These are phyloP conservation scores for Ustilago nuda DNA, from an alignment of 1,284 basidiomycete species.

Conservation along the genomic window DNA sequence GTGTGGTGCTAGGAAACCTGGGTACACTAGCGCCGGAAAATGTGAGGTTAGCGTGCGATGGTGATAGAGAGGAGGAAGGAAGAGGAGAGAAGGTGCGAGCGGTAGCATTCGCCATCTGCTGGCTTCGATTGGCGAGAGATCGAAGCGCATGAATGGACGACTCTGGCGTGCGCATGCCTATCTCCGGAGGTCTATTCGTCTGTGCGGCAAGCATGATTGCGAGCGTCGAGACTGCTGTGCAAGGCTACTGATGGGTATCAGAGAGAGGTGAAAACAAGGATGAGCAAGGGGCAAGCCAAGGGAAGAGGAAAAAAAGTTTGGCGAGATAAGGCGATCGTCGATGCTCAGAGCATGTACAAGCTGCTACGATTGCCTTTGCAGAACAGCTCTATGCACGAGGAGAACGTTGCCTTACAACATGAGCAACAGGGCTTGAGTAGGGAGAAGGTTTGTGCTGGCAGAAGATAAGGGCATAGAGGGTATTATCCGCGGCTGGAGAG, in stretches of 20 bases:
- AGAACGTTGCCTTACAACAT: neutral
- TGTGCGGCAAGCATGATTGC: conserved; percentile 6
- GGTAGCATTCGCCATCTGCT: neutral
- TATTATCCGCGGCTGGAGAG: neutral
- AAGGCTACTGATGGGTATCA: too few species aligned
- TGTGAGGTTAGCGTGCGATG: neutral
- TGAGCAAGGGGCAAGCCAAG: neutral
- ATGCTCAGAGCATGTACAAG: neutral
- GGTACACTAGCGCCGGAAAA: neutral
- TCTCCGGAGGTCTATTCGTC: conserved; percentile 1
- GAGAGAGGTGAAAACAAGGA: neutral
- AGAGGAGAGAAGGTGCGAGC: conserved; percentile 1
- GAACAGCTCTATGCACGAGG: conserved; percentile 9
- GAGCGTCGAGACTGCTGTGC: neutral
- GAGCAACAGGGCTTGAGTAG: neutral
- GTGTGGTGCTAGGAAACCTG: neutral
- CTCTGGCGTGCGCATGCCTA: conserved; percentile 5
- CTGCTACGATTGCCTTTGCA: neutral
- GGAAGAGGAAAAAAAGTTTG: neutral
- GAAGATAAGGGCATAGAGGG: neutral
- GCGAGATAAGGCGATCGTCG: neutral
- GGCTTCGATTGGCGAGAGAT: conserved; percentile 1
- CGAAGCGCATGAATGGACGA: conserved; percentile 12
- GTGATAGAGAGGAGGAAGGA: conserved; percentile 4
- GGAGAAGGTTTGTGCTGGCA: neutral